Evolutionary conservation across 192 early-diverging fungal species (phyloP), one percentile per base, ranked within the genome.

Genomic region (Gamsiella multidivaricata): DNA sequence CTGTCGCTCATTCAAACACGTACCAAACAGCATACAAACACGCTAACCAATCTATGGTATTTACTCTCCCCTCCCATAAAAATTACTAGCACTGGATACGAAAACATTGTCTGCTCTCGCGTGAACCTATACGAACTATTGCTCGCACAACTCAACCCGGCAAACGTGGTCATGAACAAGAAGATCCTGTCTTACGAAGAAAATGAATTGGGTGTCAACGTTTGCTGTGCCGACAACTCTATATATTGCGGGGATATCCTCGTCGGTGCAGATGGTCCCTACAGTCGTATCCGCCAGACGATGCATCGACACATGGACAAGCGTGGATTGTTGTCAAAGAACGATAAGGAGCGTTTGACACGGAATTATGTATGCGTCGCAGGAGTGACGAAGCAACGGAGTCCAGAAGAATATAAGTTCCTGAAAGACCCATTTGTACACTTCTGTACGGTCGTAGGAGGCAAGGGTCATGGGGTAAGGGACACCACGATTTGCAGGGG

Each of bases 251-350:
- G 80, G 17, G 80, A 82, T 52, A 78, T 82, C 41, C 51, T 76
- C 18, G 62, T 82, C 29, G 80, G 80, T 10, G 72, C 72, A 50
- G 80, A 82, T 54, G 80, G 80, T 5, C 61, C 68, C 12, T 65
- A 76, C 29, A 71, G 68, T 63, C 39, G 47, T 12, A 37, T 82
- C 8, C 67, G 80, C 0, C 62, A 82, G 26, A 56, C 20, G 5
- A 29, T 78, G 25, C 49, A 69, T 31, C 54, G 50, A 14, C 36
- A 55, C 5, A 26, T 78, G 17, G n/a, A 9, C 28, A 33, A 37
- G 18, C 53, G 34, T 20, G 52, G 52, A 15, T 17, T 66, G 41
- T 26, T 66, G 3, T 18, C 64, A 3, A 66, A 56, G 26, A 5
- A 26, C 0, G 53, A 66, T 26, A 17, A 12, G 14, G 31, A 66